Percentiles rank a stretch among this genome's conserved stretches.
Conservation (phyloP, 2,329 filamentous ascomycete species). For the Rutstroemia sp. region DNA sequence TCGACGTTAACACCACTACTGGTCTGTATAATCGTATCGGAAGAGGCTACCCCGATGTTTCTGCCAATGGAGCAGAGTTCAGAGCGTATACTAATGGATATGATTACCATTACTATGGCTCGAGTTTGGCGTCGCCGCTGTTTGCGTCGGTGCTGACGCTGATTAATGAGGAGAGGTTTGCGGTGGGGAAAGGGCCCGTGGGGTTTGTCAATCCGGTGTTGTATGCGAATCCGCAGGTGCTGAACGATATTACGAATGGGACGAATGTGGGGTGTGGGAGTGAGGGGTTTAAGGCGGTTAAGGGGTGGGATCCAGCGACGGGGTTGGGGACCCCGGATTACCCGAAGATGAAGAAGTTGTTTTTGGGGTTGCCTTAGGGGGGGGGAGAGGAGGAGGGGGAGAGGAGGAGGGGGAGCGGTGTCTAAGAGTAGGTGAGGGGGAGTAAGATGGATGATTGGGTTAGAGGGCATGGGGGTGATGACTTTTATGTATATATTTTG, state of each 20-base stretch:
- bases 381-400: neutral
- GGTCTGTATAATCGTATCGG: slow-evolving; percentile 41
- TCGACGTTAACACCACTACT: slow-evolving; percentile 36
- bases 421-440: neutral
- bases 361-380: slow-evolving; percentile 18
- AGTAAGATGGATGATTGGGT: no score
- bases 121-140: slow-evolving; percentile 15
- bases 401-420: neutral
- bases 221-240: slow-evolving; percentile 20
- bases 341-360: slow-evolving; percentile 21
- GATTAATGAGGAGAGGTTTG: slow-evolving; percentile 7
- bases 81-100: slow-evolving; percentile 9
- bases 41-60: slow-evolving; percentile 47
- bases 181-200: neutral
- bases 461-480: no score
- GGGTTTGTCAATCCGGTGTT: slow-evolving; percentile 7
- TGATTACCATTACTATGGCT: slow-evolving; percentile 14
- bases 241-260: slow-evolving; percentile 30
- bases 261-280: slow-evolving; percentile 26
- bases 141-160: slow-evolving; percentile 21
- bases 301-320: slow-evolving; percentile 24
- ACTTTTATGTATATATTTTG: no score
- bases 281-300: slow-evolving; percentile 31
- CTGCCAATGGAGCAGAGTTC: slow-evolving; percentile 39
- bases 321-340: slow-evolving; percentile 24